Base-by-base conservation (phyloP, 2,329 filamentous ascomycete genomes). In the Fusarium coicis region DNA sequence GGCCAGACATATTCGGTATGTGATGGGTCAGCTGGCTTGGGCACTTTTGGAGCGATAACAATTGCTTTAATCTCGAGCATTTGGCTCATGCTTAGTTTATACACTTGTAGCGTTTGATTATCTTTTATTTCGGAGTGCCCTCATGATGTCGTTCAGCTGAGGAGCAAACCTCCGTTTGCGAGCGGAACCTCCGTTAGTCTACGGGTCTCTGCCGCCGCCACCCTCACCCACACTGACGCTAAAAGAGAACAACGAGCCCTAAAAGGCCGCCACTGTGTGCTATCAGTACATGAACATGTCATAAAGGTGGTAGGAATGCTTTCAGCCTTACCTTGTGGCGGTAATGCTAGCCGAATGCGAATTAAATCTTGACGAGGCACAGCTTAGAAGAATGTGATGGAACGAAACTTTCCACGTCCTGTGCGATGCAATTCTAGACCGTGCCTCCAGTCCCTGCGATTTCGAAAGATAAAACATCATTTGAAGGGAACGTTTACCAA, bases 1-100 rank as follows among this genome's bases (percentile, higher is more conserved):
- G 44, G 26, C 44, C 44, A 47, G 44, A 47, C 44, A 47, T 30
- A 10, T 21, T 30, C 3, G 14, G 15, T 47, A 16, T 21, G 44
- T 3, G 7, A 16, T 5, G 26, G 14, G 26, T 30, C 10, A 11
- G 19, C 21, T 15, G 19, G 19, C 12, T 21, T 11, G 19, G 9
- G 19, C 0, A 28, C 44, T 5, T 30, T 21, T 10, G 0, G 2
- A 8, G 12, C 4, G 19, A 30, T 3, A 11, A 21, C 2, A 21
- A 21, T 21, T 2, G 0, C 19, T 10, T 21, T 2, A 30, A 46
- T 21, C 5, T 15, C 18, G 12, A 28, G 7, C 9, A 15, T 10
- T 21, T 15, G 8, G 8, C 15, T 21, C 12, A 7, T 28, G 14
- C 5, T 7, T 4, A 28, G 2, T 3, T 14, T 7, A 2, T 7